Evolutionary conservation across 371 early-diverging fungal genomes (phyloP), one percentile per base, ranked within the genome.

Genomic region (Basidiobolus heterosporus): DNA sequence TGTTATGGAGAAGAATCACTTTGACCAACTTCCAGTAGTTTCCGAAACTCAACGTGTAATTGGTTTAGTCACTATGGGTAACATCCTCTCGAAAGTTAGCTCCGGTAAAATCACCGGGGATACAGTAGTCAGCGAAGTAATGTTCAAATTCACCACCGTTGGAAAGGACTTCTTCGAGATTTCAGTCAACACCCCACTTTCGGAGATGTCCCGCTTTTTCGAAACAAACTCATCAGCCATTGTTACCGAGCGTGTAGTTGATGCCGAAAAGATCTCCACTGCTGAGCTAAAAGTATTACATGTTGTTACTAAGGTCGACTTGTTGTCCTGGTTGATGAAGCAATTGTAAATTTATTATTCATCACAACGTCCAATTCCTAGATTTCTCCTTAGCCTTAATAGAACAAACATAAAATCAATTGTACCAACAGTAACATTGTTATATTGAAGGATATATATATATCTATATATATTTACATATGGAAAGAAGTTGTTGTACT

Each of bases 11-110:
- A 57, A 67, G 36, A 78, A 84, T 46, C 88, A 78, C 9, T 93
- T 93, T 55, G 93, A 93, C 66, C 97, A 96, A 65, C 67, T 94
- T 20, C 95, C 95, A 4, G 93, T 94, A 9, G 82, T 87, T 18
- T 64, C 70, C 45, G 67, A 62, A 50, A 60, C 64, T 24, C 64
- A 71, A 8, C 62, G 69, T 19, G 60, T 91, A 36, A 75, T 77
- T 45, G 94, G 94, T 19, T 62, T 91, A 48, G 77, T 90, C 35
- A 91, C 90, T 22, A 69, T 91, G 53, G 87, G 91, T 37, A 82
- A 88, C 63, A 63, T 89, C 39, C 71, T 93, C 19, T 78, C 89
- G 20, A 82, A 86, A 41, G 65, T 93, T 44, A 71, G 86, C 5
- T 69, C 78, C 19, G 76, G 80, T 38, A 74, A 84, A 47, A 75